These are phyloP conservation scores for Ogataea minuta DNA, from an alignment of 805 yeast genomes.

Conservation along the genomic window DNA sequence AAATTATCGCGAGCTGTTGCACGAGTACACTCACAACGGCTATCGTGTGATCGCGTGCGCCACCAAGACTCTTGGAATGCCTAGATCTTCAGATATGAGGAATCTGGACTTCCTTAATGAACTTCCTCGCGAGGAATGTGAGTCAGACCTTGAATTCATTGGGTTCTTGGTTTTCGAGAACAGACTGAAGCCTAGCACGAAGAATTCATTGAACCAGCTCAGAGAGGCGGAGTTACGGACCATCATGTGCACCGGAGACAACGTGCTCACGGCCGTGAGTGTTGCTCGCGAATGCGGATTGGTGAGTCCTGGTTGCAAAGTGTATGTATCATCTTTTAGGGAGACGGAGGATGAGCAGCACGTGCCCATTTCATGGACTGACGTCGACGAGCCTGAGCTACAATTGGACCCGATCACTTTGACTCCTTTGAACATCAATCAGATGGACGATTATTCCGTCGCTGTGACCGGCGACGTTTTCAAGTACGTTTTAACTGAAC, in stretches of 20 bases:
- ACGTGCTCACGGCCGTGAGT: constrained; percentile 88
- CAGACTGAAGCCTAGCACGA: constrained; percentile 72
- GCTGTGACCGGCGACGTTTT: constrained; percentile 95
- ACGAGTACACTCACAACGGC: constrained; percentile 89
- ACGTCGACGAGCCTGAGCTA: constrained; percentile 56
- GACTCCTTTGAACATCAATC: constrained; percentile 40
- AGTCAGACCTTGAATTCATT: constrained; percentile 63
- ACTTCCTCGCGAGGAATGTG: constrained; percentile 62
- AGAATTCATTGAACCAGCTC: constrained; percentile 56
- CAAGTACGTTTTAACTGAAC: constrained; percentile 64
- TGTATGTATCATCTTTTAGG: constrained; percentile 62
- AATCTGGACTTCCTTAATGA: constrained; percentile 51
- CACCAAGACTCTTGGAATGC: constrained; percentile 39
- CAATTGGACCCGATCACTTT: constrained; percentile 64
- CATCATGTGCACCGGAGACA: constrained; percentile 98
- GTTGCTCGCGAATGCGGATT: constrained; percentile 85
- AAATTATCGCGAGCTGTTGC: constrained; percentile 69
- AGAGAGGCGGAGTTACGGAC: constrained; percentile 73
- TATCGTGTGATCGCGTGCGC: constrained; percentile 96
- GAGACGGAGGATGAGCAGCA: constrained; percentile 12
- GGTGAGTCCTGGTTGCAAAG: constrained; percentile 41
- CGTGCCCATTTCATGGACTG: constrained; percentile 57
- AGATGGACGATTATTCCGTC: constrained; percentile 49
- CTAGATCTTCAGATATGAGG: constrained; percentile 20
- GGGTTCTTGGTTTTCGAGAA: constrained; percentile 95